These are phyloP conservation scores for Fistulina hepatica DNA, from an alignment of 1,284 basidiomycete species.

Conservation along the genomic window DNA sequence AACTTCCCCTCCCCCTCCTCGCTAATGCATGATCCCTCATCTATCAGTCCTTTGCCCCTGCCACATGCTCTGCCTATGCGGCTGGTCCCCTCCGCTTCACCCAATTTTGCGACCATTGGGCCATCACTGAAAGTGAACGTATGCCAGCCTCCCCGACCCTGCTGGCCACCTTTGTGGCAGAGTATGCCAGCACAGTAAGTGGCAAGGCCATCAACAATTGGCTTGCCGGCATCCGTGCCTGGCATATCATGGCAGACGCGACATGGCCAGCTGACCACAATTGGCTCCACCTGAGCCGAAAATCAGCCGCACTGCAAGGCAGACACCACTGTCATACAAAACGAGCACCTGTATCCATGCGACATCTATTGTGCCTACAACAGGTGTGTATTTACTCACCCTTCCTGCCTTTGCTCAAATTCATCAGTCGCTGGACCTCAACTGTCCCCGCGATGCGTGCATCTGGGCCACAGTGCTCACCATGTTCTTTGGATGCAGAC, in stretches of 20 bases:
- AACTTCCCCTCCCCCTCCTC: background rate
- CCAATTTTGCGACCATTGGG: conserved; percentile 7
- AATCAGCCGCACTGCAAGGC: conserved; percentile 14
- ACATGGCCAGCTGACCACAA: conserved; percentile 19
- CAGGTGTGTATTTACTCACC: too few species aligned
- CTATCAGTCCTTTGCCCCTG: background rate
- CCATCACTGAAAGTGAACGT: conserved; percentile 6
- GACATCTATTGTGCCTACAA: conserved; percentile 3
- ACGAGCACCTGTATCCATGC: conserved; percentile 2
- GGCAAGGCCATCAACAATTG: conserved; percentile 17
- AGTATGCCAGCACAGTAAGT: conserved; percentile 12
- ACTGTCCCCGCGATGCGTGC: conserved; percentile 15
- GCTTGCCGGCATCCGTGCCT: conserved; percentile 18
- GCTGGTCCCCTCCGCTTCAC: conserved; percentile 12
- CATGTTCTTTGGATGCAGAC: conserved; percentile 21
- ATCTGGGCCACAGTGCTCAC: conserved; percentile 17
- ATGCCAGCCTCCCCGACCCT: conserved; percentile 13
- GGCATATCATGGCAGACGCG: conserved; percentile 21
- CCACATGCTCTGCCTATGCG: conserved; percentile 7
- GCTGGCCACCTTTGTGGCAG: conserved; percentile 10
- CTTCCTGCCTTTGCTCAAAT: too few species aligned
- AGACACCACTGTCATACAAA: conserved; percentile 6
- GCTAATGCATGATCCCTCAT: background rate
- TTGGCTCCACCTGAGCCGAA: conserved; percentile 12
- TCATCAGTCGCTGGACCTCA: conserved; percentile 8